Conservation (phyloP, 441 rosid genomes). For the Pelargonium citronellum region DNA sequence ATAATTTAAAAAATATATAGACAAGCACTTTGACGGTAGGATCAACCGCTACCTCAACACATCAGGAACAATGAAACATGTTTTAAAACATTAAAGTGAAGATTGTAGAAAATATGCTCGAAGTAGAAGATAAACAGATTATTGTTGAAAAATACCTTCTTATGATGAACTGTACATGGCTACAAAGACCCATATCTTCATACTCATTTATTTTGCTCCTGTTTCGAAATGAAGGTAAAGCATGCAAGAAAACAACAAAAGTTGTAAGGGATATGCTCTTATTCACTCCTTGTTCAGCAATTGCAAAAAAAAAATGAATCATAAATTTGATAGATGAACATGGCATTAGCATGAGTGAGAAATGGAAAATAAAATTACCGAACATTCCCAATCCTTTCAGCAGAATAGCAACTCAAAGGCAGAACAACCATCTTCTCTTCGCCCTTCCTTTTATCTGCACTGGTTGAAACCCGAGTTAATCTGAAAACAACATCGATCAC, state of each 20-base stretch:
- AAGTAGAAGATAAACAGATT: background rate
- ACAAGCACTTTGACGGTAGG: too few species aligned
- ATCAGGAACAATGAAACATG: too few species aligned
- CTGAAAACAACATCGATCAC: background rate
- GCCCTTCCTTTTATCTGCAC: background rate
- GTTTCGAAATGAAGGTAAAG: background rate
- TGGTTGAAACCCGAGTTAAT: background rate
- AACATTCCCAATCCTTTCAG: background rate
- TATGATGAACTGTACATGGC: background rate
- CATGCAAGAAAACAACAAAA: background rate
- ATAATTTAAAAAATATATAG: too few species aligned
- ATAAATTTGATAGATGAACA: background rate
- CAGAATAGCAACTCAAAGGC: background rate
- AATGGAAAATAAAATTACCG: background rate
- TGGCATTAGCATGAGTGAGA: too few species aligned
- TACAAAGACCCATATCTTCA: background rate
- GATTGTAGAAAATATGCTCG: background rate
- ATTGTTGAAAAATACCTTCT: background rate
- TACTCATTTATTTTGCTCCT: background rate
- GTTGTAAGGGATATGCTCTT: background rate
- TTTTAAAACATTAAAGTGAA: background rate
- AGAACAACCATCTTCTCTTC: too few species aligned
- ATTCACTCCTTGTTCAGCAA: background rate
- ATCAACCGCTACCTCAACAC: too few species aligned
- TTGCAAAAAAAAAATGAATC: background rate